Percentiles rank a stretch among this genome's conserved stretches.
Evolutionary conservation across 805 yeast species (phyloP).

Genomic region (Komagataella pastoris): DNA sequence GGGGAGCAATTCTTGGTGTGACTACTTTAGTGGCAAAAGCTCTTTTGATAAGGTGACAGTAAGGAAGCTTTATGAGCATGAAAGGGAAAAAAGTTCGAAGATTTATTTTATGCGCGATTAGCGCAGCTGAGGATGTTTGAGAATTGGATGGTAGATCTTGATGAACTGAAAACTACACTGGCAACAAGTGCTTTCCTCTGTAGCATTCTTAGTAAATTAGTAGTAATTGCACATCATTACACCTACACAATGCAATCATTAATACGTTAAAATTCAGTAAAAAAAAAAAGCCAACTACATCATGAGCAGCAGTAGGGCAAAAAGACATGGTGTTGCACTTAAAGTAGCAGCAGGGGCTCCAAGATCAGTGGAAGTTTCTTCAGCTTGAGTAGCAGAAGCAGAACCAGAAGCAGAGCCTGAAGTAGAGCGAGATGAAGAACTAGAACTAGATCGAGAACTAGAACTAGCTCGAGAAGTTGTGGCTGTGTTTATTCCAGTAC

Average conservation of each 20-base stretch:
- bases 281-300: background rate
- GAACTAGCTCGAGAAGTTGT: background rate
- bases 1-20: background rate
- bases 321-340: background rate
- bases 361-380: background rate
- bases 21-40: background rate
- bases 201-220: no score
- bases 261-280: background rate
- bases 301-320: background rate
- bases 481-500: background rate
- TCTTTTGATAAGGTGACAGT: background rate
- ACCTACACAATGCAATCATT: background rate
- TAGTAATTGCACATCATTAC: background rate
- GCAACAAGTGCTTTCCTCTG: no score
- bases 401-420: background rate
- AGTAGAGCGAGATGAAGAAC: background rate
- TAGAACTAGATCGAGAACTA: background rate
- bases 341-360: background rate
- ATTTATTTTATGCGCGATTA: background rate
- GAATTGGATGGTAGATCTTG: no score
- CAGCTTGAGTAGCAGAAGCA: background rate
- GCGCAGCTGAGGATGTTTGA: background rate
- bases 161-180: no score
- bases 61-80: background rate
- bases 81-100: background rate